Evolutionary conservation across 257 asterid species (phyloP), one percentile per base, ranked within the genome.

Genomic region (Fraxinus americana): DNA sequence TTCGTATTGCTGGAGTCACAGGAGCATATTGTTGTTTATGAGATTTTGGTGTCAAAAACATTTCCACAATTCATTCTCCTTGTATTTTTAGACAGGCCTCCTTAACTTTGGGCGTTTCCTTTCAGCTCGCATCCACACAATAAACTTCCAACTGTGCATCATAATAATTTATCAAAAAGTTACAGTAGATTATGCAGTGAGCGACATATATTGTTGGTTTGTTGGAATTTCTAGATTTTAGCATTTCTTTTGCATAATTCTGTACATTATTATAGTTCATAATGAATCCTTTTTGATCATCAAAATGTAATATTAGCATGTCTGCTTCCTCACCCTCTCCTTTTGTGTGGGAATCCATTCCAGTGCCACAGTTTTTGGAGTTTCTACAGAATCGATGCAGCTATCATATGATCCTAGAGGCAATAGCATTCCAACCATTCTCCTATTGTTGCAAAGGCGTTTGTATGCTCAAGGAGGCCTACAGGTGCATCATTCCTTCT

Each of bases 301-400:
- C 21, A 30, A 32, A 69, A 66, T 71, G 1, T 70, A 70, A 23
- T 43, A 16, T 66, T 14, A 34, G 16, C 23, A 17, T 43, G 36
- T 75, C 16, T 77, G 48, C 50, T 35, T 66, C 32, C 79, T 83
- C 67, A 9, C 23, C 65, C 65, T 66, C 63, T 34, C 25, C 19
- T 63, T 35, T 80, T 83, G 77, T 79, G 78, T 82, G 78, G 74
- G 35, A 82, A 77, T 83, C 73, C 34, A 74, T 82, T 65, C 65
- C 87, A 96, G 99, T 86, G 87, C 99, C 82, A 96, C 98, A 36
- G 98, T 96, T 61, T 96, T 96, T 77, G 99, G 99, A 87, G 98
- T 96, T 77, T 96, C 99, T 14, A 91, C 99, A 7, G 98, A 94
- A 70, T 96, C 99, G 30, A 96, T 96, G 99, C 99, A 96, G 88